A percentile compares a stretch with the other conserved stretches of the same genome.
Evolutionary conservation across 164 flowering plant genomes (phyloP).

Genomic region (Hamamelis virginiana): DNA sequence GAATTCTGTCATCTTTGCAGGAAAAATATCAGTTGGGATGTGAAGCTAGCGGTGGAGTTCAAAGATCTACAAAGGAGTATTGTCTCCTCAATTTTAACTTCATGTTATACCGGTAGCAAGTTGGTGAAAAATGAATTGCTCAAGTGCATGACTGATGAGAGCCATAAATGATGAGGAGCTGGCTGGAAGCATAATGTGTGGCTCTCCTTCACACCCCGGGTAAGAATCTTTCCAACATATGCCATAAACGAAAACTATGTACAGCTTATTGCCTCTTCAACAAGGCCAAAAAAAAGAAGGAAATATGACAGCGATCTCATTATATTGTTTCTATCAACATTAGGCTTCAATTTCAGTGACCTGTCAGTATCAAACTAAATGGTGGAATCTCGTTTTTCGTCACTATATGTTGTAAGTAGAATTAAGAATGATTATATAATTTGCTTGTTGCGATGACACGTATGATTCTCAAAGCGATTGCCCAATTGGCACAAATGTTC

Average conservation of each 20-base stretch:
- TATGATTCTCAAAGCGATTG: too few relatives aligned
- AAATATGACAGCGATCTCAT: too few relatives aligned
- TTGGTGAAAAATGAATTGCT: constrained; percentile 34
- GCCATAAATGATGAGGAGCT: constrained; percentile 2
- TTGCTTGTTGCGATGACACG: too few relatives aligned
- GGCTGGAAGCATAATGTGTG: neutral
- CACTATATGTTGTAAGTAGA: neutral
- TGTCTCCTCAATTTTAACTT: constrained; percentile 52
- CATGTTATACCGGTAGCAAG: constrained; percentile 55
- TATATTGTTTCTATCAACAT: neutral
- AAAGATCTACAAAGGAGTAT: constrained; percentile 62
- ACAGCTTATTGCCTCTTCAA: too few relatives aligned
- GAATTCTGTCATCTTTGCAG: constrained; percentile 23
- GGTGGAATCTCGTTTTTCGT: neutral
- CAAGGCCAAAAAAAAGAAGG: too few relatives aligned
- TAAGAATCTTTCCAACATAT: too few relatives aligned
- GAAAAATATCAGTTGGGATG: constrained; percentile 54
- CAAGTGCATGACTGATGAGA: constrained; percentile 15
- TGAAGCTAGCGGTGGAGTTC: constrained; percentile 61
- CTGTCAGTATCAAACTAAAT: neutral
- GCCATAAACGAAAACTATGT: too few relatives aligned
- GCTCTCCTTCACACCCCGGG: neutral
- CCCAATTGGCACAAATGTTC: neutral
- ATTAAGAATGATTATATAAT: neutral
- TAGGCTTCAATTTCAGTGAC: neutral